These are phyloP conservation scores for Agastache rugosa DNA, from an alignment of 257 asterid genomes.

Conservation along the genomic window DNA sequence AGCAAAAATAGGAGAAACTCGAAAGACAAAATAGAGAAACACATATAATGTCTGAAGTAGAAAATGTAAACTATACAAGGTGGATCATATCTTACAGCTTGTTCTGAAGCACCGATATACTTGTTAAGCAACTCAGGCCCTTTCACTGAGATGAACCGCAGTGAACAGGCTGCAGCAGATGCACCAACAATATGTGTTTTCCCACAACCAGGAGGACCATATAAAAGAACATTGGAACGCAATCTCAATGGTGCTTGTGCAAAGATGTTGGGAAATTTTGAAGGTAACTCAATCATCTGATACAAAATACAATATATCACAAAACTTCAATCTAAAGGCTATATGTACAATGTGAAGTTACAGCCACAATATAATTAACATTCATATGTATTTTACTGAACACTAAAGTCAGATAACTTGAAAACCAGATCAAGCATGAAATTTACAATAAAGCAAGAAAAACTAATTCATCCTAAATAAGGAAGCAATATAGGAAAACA, in stretches of 20 bases:
- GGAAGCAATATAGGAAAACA: neutral
- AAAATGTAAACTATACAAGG: conserved; percentile 23
- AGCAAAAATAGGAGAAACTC: neutral
- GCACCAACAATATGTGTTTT: conserved; percentile 98
- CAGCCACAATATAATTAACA: neutral
- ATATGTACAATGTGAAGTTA: conserved; percentile 7
- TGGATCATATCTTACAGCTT: conserved; percentile 72
- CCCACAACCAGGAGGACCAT: conserved; percentile 99
- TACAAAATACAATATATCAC: conserved; percentile 30
- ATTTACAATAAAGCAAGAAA: conserved; percentile 12
- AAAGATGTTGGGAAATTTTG: conserved; percentile 83
- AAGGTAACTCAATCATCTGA: conserved; percentile 95
- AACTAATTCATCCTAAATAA: neutral
- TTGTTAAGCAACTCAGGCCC: conserved; percentile 98
- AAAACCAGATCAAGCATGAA: conserved; percentile 16
- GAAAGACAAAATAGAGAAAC: conserved; percentile 12
- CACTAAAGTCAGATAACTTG: conserved; percentile 6
- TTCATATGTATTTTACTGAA: neutral
- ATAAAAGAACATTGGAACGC: conserved; percentile 95
- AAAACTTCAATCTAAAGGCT: conserved; percentile 12
- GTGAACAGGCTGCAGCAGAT: conserved; percentile 96
- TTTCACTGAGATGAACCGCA: conserved; percentile 93
- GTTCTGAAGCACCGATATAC: conserved; percentile 99
- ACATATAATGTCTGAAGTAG: conserved; percentile 14
- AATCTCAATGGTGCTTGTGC: conserved; percentile 88